Base-by-base conservation (phyloP, 2,329 filamentous ascomycete species). In the Claviceps digitariae region DNA sequence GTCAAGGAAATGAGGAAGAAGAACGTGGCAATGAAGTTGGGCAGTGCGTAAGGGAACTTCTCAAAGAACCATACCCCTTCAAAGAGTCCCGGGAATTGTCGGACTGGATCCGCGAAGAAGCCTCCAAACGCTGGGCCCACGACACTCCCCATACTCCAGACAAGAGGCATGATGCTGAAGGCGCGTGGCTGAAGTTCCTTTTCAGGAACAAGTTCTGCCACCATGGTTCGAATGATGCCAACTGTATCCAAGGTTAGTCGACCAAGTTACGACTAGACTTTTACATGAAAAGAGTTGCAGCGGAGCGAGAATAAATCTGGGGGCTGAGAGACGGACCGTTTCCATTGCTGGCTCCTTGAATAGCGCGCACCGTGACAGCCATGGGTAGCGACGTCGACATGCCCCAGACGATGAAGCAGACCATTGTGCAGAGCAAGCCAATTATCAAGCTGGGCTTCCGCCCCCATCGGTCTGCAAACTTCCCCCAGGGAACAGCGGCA, bases 141-240 rank as follows among this genome's bases (percentile, higher is more conserved):
- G 40, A 95, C 88, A 38, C 83, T 86, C 0, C 91, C 91, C 51
- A 96, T 73, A 12, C 84, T 90, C 86, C 89, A 97, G 34, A 81
- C 87, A 17, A 97, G 71, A 4, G 91, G 91, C 90, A 97, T 96
- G 47, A 97, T 75, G 58, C 85, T 90, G 67, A 97, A 97, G 0
- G 93, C 93, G 51, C 82, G 76, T 0, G 91, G 90, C 63, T 96
- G 91, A 7, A 95, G 74, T 63, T 90, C 86, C 65, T 79, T 89
- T 66, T 93, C 83, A 0, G 89, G 87, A 1, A 95, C 90, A 77
- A 96, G 83, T 67, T 96, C 91, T 0, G 91, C 91, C 2, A 96
- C 90, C 72, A 93, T 89, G 17, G 89, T 95, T 58, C 90, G 74
- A 57, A 96, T 84, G 57, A 96, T 96, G 1, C 93, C 87, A n/a